Base-by-base conservation (phyloP, 768 basidiomycete genomes). In the Hypsizygus marmoreus region DNA sequence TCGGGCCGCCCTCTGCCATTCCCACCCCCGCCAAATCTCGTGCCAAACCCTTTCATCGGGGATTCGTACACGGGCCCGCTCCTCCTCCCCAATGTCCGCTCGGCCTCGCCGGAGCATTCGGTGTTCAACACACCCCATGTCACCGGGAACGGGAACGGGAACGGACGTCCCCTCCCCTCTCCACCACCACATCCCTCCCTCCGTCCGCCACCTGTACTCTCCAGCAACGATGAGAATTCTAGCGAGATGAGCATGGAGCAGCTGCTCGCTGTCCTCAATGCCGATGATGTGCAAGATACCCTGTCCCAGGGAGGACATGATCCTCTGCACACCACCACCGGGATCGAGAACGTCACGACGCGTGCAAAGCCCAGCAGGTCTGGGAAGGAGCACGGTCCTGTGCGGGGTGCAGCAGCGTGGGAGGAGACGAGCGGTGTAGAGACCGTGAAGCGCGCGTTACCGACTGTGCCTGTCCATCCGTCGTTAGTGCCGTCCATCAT, bases 211-310 rank as follows among this genome's bases (percentile, higher is more conserved):
- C 40, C 40, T 12, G 10, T 41, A 9, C 44, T 34, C 11, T 17
- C 22, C 10, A 17, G 34, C 9, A 30, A 20, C 1, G 49, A 45
- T 17, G 38, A 45, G 6, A 28, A 14, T 31, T 43, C 53, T 5
- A 45, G 32, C 4, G 45, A 50, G 49, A 54, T 47, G 45, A 44
- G 45, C 19, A 54, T 54, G 45, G 49, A 50, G n/a, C 39, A 54
- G 30, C 33, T 47, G 4, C 29, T 39, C 8, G 23, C 33, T 22
- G 17, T 47, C 13, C 42, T 50, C 8, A 34, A 46, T n/a, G 24
- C 48, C 4, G 45, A 47, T 20, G 10, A 10, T 1, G 40, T 19
- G 8, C 25, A 17, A 6, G 14, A 31, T 11, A 12, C 20, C 31
- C 19, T 23, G 13, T 10, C 44, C n/a, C n/a, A n/a, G n/a, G n/a